Evolutionary conservation across 352 stramenopile genomes (phyloP), one percentile per base, ranked within the genome.

Genomic region (Pythium rhizo-oryzae): DNA sequence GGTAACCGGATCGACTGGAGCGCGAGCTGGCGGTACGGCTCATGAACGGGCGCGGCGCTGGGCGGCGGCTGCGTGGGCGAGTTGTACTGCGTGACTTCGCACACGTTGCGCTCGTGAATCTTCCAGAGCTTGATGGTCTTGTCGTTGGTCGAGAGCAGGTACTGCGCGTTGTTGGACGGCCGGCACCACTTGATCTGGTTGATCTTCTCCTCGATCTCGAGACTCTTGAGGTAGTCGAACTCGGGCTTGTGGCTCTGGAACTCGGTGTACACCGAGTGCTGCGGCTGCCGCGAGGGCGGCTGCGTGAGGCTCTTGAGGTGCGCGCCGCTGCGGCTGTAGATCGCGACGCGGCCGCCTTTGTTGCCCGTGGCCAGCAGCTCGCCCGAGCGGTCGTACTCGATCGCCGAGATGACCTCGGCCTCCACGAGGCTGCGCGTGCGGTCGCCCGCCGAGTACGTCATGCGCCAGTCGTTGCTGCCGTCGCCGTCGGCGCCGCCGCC

Each of bases 71-170:
- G 66, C 16, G 72, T 15, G 35, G 82, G 76, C 59, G 79, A 70
- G 70, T 90, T 90, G 76, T 84, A 93, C 67, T 89, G 84, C 44
- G 84, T 91, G 58, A 93, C 78, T 58, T 91, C 82, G 52, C 79
- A 77, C 30, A 96, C 84, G 30, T 84, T 89, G 51, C 85, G 84
- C 74, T 94, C 85, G 67, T 91, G 78, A 39, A 99, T 71, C 59
- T 97, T 98, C 96, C 96, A 99, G 25, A 99, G 78, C 77, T 99
- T 99, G 70, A 99, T 97, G 33, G 96, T 99, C 80, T 99, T 99
- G 82, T 99, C 95, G 76, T 99, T 99, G 21, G 96, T 98, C 13
- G 90, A 96, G 44, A 99, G 82, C 47, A 99, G 70, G 59, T 97
- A 98, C 51, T 96, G 79, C n/a, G 92, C 86, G 57, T 95, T 92